Conservation (phyloP, 2,329 filamentous ascomycete species). For the Aspergillus pseudotamarii region DNA sequence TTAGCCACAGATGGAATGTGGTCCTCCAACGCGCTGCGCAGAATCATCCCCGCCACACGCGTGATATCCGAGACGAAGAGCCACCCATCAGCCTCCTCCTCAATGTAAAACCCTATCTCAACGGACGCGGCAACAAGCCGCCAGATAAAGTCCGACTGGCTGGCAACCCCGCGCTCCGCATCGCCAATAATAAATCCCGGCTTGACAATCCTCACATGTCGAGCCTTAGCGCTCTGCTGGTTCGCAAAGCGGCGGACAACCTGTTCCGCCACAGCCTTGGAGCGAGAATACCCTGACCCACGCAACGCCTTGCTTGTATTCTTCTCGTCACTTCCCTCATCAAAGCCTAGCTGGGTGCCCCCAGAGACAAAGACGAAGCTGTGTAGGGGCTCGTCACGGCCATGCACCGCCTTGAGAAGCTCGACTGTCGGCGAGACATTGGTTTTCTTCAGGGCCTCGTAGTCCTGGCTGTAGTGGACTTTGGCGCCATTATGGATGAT, state of each 20-base stretch:
- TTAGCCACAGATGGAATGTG: background rate
- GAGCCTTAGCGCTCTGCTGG: background rate
- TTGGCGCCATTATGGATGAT: conserved; percentile 1
- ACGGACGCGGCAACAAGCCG: background rate
- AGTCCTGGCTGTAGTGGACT: background rate
- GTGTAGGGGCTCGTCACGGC: background rate
- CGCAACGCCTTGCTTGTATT: too few species aligned
- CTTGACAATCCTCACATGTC: background rate
- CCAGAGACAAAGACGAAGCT: conserved; percentile 2
- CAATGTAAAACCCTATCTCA: background rate
- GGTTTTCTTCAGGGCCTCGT: background rate
- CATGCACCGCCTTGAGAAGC: background rate
- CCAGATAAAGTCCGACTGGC: background rate
- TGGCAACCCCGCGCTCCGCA: background rate
- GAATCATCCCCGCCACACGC: background rate
- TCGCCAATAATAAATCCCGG: background rate
- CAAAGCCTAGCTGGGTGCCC: background rate
- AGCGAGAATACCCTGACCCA: background rate
- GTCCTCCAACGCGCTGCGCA: background rate
- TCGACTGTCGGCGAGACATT: background rate
- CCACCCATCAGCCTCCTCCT: background rate
- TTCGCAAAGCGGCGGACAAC: background rate
- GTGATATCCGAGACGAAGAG: background rate
- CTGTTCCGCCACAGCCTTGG: background rate
- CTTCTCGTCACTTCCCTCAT: background rate